Evolutionary conservation across 75 land plant species (phyloP), one percentile per base, ranked within the genome.

Genomic region (Selaginella tamariscina): DNA sequence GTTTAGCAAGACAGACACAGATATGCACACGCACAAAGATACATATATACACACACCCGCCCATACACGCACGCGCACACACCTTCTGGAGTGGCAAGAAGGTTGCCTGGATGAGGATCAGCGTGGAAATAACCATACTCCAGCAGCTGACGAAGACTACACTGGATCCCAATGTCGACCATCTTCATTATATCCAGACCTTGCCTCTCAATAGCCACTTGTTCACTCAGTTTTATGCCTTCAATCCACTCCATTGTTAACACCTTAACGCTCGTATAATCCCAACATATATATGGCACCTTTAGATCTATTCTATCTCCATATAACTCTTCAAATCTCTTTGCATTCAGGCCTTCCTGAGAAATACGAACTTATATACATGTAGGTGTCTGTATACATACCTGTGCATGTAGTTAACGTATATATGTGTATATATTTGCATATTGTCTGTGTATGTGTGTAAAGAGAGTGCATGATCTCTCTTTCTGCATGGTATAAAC

Each of bases 41-140:
- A n/a, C n/a, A n/a, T n/a, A n/a, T n/a, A n/a, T n/a, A n/a, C n/a
- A n/a, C n/a, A n/a, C n/a, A n/a, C n/a, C n/a, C n/a, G n/a, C n/a
- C n/a, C n/a, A n/a, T n/a, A n/a, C n/a, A n/a, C n/a, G n/a, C n/a
- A n/a, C n/a, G n/a, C n/a, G n/a, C n/a, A n/a, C n/a, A n/a, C n/a
- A n/a, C n/a, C 99, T 63, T 95, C 96, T 33, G 97, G 83, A 49
- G 88, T 95, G 28, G 96, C 96, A 32, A 95, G 78, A 27, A 95
- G 86, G 78, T 95, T 95, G 22, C 99, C 99, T 63, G 99, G 99
- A 78, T 95, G 99, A 67, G 99, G 99, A 74, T 95, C 99, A 21
- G 99, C 99, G 78, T 95, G 99, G 75, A 95, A 95, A 69, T 90
- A 94, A 1, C 98, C 98, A 78, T 90, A 81, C 66, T 94, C 98